Evolutionary conservation across 371 early-diverging fungal species (phyloP), one percentile per base, ranked within the genome.

Genomic region (Mucor mucedo): DNA sequence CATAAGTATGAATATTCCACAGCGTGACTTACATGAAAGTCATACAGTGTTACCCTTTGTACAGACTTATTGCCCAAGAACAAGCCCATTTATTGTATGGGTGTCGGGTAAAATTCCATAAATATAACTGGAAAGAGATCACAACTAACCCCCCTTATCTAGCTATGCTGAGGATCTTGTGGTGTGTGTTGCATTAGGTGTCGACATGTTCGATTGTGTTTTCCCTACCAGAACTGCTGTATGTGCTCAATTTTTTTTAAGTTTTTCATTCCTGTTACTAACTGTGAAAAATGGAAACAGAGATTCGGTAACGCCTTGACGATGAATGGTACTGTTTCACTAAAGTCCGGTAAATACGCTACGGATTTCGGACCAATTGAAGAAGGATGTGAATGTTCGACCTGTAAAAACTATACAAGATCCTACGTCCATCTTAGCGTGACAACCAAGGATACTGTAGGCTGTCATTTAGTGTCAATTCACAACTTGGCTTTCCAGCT

Each of bases 161-260:
- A 96, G 96, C 4, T 98, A 97, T 69, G 95, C 96, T 4, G 94
- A 93, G 64, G 97, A 97, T 78, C 72, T 97, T 68, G 93, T 97
- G 6, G 92, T 98, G 1, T 95, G 95, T 80, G 86, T 91, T 39
- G 95, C 97, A 30, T 79, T 98, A 52, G 98, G 98, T 55, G 93
- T 94, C 29, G 97, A 97, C 75, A 97, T 97, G 97, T 95, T 90
- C 72, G 98, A 98, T 74, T 98, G 98, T 78, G 98, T 98, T 5
- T 98, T 92, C 75, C 98, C 98, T 21, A 97, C 98, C 9, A 85
- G 98, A 55, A 98, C 97, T 14, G 98, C 97, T 0, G 87, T 87
- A 82, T 73, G 80, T 6, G 8, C 35, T 35, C 6, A 35, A 35
- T n/a, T 33, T 28, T 28, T 28, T n/a, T 21, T 32, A n/a, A n/a